Evolutionary conservation across 495 filamentous ascomycete species (phyloP).

Genomic region (Neurospora sp.): DNA sequence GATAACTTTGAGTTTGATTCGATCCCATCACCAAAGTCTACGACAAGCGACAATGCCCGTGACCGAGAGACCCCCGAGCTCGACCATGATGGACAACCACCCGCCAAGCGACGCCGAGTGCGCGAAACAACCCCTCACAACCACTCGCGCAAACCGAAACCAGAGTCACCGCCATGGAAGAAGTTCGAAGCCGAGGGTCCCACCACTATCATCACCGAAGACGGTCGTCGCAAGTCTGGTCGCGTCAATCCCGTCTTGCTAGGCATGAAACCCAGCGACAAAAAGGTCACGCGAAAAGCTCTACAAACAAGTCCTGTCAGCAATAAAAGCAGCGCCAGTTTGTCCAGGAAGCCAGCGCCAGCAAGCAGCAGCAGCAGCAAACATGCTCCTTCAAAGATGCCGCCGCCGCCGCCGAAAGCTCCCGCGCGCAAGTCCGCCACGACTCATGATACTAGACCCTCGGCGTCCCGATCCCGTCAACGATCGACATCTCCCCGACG

Average conservation of each 20-base stretch:
- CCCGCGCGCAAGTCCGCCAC: conserved; percentile 7
- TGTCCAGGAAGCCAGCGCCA: neutral
- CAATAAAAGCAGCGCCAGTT: neutral
- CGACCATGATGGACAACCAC: conserved; percentile 37
- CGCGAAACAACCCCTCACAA: conserved; percentile 29
- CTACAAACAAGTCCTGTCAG: conserved; percentile 13
- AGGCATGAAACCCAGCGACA: conserved; percentile 57
- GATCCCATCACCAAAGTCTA: neutral
- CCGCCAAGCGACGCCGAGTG: conserved; percentile 66
- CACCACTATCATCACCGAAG: conserved; percentile 60
- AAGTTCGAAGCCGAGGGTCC: conserved; percentile 77
- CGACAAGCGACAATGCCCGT: conserved; percentile 1
- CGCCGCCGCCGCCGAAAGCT: conserved; percentile 6
- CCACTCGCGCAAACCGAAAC: conserved; percentile 31
- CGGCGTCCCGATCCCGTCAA: conserved; percentile 17
- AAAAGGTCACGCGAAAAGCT: conserved; percentile 40
- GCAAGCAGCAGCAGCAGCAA: conserved; percentile 6
- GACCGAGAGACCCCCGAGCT: neutral
- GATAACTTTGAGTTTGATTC: neutral
- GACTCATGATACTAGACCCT: conserved; percentile 16
- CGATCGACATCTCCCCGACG: conserved; percentile 23
- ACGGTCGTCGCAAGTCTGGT: conserved; percentile 79
- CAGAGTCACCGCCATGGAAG: conserved; percentile 86
- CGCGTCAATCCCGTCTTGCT: conserved; percentile 67
- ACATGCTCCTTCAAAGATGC: conserved; percentile 4